Evolutionary conservation across 257 asterid species (phyloP).

Genomic region (Penstemon eatonii): DNA sequence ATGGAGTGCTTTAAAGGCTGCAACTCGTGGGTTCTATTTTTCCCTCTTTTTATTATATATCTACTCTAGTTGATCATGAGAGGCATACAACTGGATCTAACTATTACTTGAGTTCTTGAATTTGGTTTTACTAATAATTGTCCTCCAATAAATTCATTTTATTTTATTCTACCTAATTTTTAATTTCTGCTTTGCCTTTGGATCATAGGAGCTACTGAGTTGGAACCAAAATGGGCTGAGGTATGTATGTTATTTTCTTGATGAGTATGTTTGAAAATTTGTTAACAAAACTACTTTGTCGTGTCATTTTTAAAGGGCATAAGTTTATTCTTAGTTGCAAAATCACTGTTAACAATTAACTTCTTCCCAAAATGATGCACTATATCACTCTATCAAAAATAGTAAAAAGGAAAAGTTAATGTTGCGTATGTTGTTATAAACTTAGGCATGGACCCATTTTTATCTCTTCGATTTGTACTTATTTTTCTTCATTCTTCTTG

Average conservation of each 20-base stretch:
- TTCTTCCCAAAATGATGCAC: conserved; percentile 3
- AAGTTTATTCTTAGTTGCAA: background rate
- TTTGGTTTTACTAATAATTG: background rate
- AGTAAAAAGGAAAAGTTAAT: background rate
- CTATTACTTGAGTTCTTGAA: conserved; percentile 1
- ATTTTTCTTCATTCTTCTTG: conserved; percentile 16
- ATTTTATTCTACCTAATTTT: background rate
- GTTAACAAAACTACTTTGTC: background rate
- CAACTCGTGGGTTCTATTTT: conserved; percentile 56
- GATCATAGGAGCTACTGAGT: conserved; percentile 73
- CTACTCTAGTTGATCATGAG: background rate
- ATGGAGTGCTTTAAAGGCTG: conserved; percentile 85
- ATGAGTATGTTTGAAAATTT: background rate
- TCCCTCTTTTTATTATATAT: conserved; percentile 2
- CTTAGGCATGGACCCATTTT: background rate
- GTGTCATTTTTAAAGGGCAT: background rate
- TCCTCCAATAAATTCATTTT: background rate
- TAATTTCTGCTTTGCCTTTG: conserved; percentile 30
- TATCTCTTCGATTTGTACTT: background rate
- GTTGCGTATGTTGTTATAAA: background rate
- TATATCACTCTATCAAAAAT: background rate
- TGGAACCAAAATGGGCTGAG: conserved; percentile 94
- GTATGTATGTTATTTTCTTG: conserved; percentile 30
- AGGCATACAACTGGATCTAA: background rate
- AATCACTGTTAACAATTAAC: background rate